Evolutionary conservation across 2,329 filamentous ascomycete species (phyloP).

Genomic region (Paraphoma chrysanthemicola): DNA sequence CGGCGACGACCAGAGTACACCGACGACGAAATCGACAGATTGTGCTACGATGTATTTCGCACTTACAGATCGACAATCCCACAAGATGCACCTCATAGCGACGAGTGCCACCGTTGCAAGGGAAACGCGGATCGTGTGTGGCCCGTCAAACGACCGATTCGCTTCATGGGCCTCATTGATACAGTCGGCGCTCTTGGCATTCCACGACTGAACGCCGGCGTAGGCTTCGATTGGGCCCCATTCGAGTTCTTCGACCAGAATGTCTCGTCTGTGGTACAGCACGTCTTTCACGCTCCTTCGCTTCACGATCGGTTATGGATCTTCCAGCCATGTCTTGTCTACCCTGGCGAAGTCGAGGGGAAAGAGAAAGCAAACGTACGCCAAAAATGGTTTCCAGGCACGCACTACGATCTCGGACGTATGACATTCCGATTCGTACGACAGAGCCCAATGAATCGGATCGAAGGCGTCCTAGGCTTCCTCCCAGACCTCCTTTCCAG

Average conservation of each 20-base stretch:
- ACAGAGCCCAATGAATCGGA: constrained; percentile 31
- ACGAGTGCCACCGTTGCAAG: constrained; percentile 26
- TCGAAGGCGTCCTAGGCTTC: constrained; percentile 35
- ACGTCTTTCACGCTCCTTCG: constrained; percentile 41
- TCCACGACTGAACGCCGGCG: constrained; percentile 41
- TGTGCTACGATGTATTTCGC: constrained; percentile 42
- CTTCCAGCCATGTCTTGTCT: constrained; percentile 42
- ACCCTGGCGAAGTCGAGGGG: constrained; percentile 13
- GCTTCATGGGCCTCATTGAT: constrained; percentile 43
- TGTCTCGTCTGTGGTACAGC: constrained; percentile 39
- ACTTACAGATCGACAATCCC: constrained; percentile 39
- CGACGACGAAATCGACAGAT: constrained; percentile 21
- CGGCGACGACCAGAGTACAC: constrained; percentile 9
- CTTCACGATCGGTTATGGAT: constrained; percentile 45
- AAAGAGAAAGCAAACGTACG: constrained; percentile 21
- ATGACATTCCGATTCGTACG: constrained; percentile 45
- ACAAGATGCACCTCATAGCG: constrained; percentile 35
- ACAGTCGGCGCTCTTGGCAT: constrained; percentile 46
- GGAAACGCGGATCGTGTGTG: constrained; percentile 28
- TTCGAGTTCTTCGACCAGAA: constrained; percentile 47
- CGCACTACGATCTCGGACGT: constrained; percentile 47
- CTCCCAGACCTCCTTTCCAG: constrained; percentile 34
- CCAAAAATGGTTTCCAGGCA: constrained; percentile 47
- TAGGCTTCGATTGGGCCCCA: constrained; percentile 45
- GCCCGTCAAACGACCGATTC: constrained; percentile 39